Base-by-base conservation (phyloP, 164 flowering plant genomes). In the Annona squamosa region DNA sequence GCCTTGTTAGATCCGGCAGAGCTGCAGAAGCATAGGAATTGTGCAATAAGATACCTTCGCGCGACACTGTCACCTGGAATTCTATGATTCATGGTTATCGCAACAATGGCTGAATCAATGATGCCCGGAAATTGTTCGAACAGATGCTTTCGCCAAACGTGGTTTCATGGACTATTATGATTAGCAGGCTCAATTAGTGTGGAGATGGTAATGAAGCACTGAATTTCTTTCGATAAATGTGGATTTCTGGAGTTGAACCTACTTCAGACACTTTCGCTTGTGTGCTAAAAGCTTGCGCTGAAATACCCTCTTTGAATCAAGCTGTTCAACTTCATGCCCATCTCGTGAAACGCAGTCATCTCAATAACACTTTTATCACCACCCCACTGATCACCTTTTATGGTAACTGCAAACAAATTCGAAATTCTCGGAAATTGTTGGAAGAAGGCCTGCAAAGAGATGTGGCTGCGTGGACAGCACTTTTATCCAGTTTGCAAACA, bases 11-110 rank as follows among this genome's bases (percentile, higher is more conserved):
- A 43, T 48, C 9, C 16, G 75, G 75, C 2, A 43, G 43, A 62
- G 62, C 72, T 26, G 75, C 68, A 48, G 42, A 42, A 56, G 75
- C 79, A 45, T 68, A 72, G 48, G 67, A 67, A 10, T 59, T 76
- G 75, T 72, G 72, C 43, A 1, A 41, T 62, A 67, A 42, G 46
- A 76, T 72, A 75, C 67, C 71, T 37, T 72, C 44, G 67, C 67
- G 71, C 42, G 78, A 76, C 48, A 67, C 78, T 4, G 78, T 75
- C 3, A 75, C 78, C 12, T 76, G 78, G 75, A 76, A 76, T 68
- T 67, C 78, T 0, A 72, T 76, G 74, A 46, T 76, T 72, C 61
- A 13, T 19, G 75, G 78, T 26, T 72, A 72, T 46, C 61, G 74
- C 62, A 59, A 52, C 61, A 76, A 72, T 72, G 78, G 75, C n/a